phyloP scores from a whole-genome alignment of 331 rosid genomes.

The Arachis monticola region DNA sequence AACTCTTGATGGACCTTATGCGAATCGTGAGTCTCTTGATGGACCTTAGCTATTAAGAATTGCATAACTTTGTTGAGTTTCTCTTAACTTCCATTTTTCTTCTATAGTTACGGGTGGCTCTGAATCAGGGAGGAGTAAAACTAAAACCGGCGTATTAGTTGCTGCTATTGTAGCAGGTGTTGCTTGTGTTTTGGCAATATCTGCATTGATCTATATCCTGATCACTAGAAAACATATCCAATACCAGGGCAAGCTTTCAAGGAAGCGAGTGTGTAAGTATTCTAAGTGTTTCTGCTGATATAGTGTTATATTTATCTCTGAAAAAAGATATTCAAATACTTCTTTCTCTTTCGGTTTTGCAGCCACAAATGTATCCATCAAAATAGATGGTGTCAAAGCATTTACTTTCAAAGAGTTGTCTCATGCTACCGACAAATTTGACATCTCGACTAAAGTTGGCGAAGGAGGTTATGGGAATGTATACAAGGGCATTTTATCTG shows the following conservation, averaged over 20 bases:
- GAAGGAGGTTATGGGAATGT: constrained; percentile 96
- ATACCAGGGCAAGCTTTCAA: constrained; percentile 46
- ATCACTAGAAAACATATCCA: constrained; percentile 44
- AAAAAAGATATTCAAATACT: constrained; percentile 32
- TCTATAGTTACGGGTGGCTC: constrained; percentile 40
- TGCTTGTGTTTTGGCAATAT: constrained; percentile 44
- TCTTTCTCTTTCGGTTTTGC: constrained; percentile 35
- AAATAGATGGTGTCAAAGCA: constrained; percentile 72
- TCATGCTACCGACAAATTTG: constrained; percentile 65
- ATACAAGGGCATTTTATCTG: constrained; percentile 66
- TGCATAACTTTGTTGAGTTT: constrained; percentile 21
- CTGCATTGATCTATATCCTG: constrained; percentile 56
- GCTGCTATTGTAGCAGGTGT: constrained; percentile 54
- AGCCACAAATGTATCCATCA: constrained; percentile 60
- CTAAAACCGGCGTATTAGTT: constrained; percentile 46
- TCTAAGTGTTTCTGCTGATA: constrained; percentile 19
- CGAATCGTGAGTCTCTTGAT: constrained; percentile 52
- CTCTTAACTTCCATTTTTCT: constrained; percentile 19
- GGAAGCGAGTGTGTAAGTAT: constrained; percentile 65
- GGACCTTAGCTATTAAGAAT: constrained; percentile 9
- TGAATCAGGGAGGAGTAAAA: constrained; percentile 27
- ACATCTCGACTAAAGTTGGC: constrained; percentile 67
- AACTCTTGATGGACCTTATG: constrained; percentile 62
- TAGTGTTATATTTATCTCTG: constrained; percentile 5
- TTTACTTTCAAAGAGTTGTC: constrained; percentile 77